Evolutionary conservation across 1,284 basidiomycete species (phyloP), one percentile per base, ranked within the genome.

Genomic region (Cystobasidiaceae sp.): DNA sequence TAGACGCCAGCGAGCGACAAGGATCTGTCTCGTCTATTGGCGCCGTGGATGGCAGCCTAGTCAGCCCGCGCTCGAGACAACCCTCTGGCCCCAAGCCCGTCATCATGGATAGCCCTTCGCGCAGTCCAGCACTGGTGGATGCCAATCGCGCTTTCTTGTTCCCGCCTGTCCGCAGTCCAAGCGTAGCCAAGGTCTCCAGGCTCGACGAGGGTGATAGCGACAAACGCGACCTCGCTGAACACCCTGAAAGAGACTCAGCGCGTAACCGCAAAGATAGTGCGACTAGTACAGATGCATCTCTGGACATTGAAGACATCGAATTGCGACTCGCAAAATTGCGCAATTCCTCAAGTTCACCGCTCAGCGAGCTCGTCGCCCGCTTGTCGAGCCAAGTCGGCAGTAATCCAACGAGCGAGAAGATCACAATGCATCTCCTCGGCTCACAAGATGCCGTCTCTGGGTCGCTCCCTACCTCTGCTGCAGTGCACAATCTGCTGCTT

Each of bases 81-180:
- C n/a, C 32, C 5, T 49, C 56, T 13, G 28, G 37, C 5, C 60
- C 60, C 30, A 52, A 51, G n/a, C 60, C 60, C 25, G 19, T 62
- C 8, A 43, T 62, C 9, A 62, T 62, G 60, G 50, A 62, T 9
- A 62, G 60, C 25, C 60, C 60, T 2, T 62, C 60, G 11, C 41
- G 50, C 23, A 62, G 60, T 45, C 60, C 60, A 21, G 50, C 60
- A 15, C 28, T 62, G 7, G 37, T 44, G 28, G 60, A 62, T 44
- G 33, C 37, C 5, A 45, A 54, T 11, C 28, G 33, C n/a, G n/a
- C n/a, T 2, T 62, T 62, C 41, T 8, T 52, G 27, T 62, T 62
- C 28, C 48, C 41, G 34, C 33, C 50, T 25, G 30, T 11, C 54
- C 21, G 32, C 27, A 27, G 15, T 46, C n/a, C 55, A 6, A 23